These are phyloP conservation scores for Cantharellus anzutake DNA, from an alignment of 768 basidiomycete genomes.

Conservation along the genomic window DNA sequence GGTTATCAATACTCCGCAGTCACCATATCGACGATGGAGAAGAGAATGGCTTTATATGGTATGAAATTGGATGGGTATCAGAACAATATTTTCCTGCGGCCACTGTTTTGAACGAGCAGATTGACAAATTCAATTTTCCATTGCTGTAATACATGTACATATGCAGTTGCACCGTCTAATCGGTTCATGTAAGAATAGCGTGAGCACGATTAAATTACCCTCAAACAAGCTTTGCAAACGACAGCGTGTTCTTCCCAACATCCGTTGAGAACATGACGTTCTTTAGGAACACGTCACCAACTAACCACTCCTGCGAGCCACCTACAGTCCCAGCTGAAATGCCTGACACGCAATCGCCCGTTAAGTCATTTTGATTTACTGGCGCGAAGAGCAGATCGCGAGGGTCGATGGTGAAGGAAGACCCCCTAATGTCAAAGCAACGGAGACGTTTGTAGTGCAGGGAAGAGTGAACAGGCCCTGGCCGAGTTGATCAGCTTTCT, in stretches of 20 bases:
- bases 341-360: conserved; percentile 50
- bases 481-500: conserved; percentile 18
- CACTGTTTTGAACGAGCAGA: no score
- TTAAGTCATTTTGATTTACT: conserved; percentile 27
- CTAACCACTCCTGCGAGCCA: conserved; percentile 45
- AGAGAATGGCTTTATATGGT: no score
- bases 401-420: conserved; percentile 41
- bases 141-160: no score
- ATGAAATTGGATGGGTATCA: no score
- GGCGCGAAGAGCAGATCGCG: conserved; percentile 44
- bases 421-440: conserved; percentile 41
- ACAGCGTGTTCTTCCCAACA: conserved; percentile 22
- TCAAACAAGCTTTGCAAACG: background rate
- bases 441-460: conserved; percentile 33
- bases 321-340: conserved; percentile 45
- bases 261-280: conserved; percentile 57
- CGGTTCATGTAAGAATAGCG: no score
- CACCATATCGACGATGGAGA: no score
- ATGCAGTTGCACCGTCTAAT: no score
- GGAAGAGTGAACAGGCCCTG: conserved; percentile 41
- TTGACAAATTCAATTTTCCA: no score
- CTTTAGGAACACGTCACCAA: conserved; percentile 59
- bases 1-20: no score
- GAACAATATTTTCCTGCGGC: no score
- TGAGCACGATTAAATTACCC: background rate